Base-by-base conservation (phyloP, 495 filamentous ascomycete species). In the Trichoderma virens region DNA sequence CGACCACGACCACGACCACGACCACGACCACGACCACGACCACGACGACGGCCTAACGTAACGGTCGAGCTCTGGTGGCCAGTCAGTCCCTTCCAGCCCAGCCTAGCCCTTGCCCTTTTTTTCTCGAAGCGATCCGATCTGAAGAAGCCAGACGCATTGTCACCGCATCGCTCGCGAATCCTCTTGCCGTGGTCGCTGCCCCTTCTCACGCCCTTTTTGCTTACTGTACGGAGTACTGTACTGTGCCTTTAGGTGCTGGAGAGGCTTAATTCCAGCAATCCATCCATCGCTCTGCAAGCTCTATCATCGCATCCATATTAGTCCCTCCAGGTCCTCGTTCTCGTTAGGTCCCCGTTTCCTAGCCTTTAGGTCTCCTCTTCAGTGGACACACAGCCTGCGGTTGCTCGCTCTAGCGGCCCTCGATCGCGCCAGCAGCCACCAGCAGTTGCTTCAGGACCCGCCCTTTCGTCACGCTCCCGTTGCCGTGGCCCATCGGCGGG, bases 381-480 rank as follows among this genome's bases (percentile, higher is more conserved):
- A 6, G 23, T 28, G 20, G 47, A 25, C 47, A 18, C 47, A 54
- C 47, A 18, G 20, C 47, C 16, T 54, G 47, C 47, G 6, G 20
- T 18, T 54, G 20, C 47, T 56, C 25, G 51, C 25, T 56, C 47
- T n/a, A 30, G 51, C 25, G 51, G 51, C 51, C n/a, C 27, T 27
- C 23, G 51, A 14, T 27, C 23, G 51, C 51, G 23, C 51, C 23
- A 56, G 43, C 51, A 56, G 25, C 23, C 18, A 30, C 41, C 16
- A 30, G 51, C 51, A 56, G 51, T 11, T 56, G 51, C 51, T 30
- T 16, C 51, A 56, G 23, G 51, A 56, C 51, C 51, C 51, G 51
- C 51, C 51, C 51, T 56, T 27, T 56, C 51, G 51, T 56, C 51
- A 56, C 51, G 51, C 51, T 56, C 51, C 51, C 51, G 51, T 56